A percentile compares a stretch with the other conserved stretches of the same genome.
Conservation (phyloP, 306 rosid genomes). For the Hippophae tibetana region DNA sequence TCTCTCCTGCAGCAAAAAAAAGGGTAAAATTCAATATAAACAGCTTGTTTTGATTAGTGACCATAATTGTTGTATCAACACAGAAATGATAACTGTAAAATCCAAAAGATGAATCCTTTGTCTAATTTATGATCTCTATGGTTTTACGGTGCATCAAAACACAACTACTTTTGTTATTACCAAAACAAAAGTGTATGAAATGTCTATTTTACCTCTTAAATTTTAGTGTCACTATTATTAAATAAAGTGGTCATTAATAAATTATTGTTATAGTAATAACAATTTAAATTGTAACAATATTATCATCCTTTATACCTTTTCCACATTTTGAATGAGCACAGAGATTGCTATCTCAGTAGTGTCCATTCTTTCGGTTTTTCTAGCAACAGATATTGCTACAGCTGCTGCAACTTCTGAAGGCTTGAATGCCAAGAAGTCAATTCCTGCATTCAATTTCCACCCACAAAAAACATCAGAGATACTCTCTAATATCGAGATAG, state of each 20-base stretch:
- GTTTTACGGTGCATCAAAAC: constrained; percentile 25
- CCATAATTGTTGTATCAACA: constrained; percentile 16
- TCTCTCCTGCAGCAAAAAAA: constrained; percentile 56
- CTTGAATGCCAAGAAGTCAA: constrained; percentile 87
- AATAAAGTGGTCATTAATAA: no score
- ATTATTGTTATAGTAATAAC: no score
- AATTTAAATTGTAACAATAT: no score
- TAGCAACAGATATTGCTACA: constrained; percentile 54
- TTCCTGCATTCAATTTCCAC: constrained; percentile 65
- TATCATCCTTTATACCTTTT: constrained; percentile 38
- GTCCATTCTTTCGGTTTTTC: constrained; percentile 50
- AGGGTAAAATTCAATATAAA: background rate
- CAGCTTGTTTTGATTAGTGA: background rate
- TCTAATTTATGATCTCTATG: constrained; percentile 5
- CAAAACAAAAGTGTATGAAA: no score
- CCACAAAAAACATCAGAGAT: constrained; percentile 26
- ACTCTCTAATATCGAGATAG: background rate
- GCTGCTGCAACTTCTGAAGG: constrained; percentile 96
- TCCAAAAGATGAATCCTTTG: constrained; percentile 15
- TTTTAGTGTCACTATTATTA: no score
- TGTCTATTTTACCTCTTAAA: background rate
- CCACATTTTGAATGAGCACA: constrained; percentile 47
- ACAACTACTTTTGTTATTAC: no score
- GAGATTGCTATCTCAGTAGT: constrained; percentile 39
- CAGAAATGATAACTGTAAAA: constrained; percentile 14